Evolutionary conservation across 2,329 filamentous ascomycete species (phyloP).

Genomic region (Myriosclerotinia scirpicola): DNA sequence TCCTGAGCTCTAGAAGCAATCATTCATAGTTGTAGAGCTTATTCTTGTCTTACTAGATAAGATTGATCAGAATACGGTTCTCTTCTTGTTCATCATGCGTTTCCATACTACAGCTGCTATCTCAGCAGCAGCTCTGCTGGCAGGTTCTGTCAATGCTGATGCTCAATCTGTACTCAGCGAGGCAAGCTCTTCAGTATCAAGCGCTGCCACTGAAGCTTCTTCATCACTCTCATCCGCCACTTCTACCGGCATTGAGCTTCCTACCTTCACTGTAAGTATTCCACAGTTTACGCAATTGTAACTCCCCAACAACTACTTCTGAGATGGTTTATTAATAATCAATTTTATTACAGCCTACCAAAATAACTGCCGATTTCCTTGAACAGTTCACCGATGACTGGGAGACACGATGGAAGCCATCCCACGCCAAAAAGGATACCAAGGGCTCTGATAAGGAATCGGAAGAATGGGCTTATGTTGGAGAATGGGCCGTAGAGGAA

Average conservation of each 20-base stretch:
- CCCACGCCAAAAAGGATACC: constrained; percentile 91
- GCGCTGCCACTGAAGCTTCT: constrained; percentile 42
- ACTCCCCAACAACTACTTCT: background rate
- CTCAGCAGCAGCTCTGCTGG: constrained; percentile 71
- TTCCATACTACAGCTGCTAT: constrained; percentile 76
- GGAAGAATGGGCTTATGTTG: constrained; percentile 96
- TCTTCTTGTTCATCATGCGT: constrained; percentile 61
- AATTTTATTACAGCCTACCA: constrained; percentile 65
- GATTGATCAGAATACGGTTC: constrained; percentile 31
- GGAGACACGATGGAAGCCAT: constrained; percentile 90
- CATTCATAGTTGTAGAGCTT: constrained; percentile 28
- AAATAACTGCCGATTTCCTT: constrained; percentile 87
- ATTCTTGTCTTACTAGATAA: constrained; percentile 27
- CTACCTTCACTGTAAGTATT: constrained; percentile 79
- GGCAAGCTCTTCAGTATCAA: constrained; percentile 44
- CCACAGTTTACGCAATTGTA: constrained; percentile 31
- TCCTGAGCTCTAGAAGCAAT: constrained; percentile 38
- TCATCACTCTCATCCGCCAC: constrained; percentile 48
- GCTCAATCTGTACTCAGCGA: constrained; percentile 56
- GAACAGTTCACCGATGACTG: constrained; percentile 99
- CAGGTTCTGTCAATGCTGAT: constrained; percentile 67
- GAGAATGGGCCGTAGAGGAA: constrained; percentile 96
- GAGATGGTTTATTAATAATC: constrained; percentile 10
- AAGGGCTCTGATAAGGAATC: constrained; percentile 64
- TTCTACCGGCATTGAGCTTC: constrained; percentile 62